phyloP scores from a whole-genome alignment of 2,329 filamentous ascomycete genomes.

The Pseudogymnoascus sp. region DNA sequence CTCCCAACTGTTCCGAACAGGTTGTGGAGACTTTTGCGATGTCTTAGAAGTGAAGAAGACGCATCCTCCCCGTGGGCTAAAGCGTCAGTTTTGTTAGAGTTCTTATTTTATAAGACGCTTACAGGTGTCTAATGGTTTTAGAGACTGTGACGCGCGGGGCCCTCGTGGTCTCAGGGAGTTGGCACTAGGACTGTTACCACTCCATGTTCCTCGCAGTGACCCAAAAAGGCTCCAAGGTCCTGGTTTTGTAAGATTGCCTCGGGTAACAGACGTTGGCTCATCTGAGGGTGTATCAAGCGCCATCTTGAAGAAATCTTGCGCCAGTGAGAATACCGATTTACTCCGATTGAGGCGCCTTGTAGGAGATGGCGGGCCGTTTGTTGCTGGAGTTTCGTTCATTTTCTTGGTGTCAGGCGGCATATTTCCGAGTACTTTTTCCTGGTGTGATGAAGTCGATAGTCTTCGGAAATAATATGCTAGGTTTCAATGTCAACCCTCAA shows the following conservation, averaged over 20 bases:
- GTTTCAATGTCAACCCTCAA: background rate
- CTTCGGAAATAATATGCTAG: background rate
- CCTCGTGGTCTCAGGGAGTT: background rate
- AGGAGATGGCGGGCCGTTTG: background rate
- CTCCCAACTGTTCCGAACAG: conserved; percentile 20
- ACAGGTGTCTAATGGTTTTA: background rate
- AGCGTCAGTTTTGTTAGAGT: background rate
- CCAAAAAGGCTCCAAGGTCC: conserved; percentile 2
- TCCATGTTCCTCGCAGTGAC: background rate
- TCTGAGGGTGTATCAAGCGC: background rate
- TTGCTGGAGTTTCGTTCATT: background rate
- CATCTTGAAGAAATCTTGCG: conserved; percentile 10
- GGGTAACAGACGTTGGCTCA: background rate
- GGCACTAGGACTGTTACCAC: background rate
- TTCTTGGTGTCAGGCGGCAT: background rate
- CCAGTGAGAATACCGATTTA: conserved; percentile 9
- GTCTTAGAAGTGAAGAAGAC: conserved; percentile 6
- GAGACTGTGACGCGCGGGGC: background rate
- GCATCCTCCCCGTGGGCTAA: background rate
- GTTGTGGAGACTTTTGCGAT: conserved; percentile 22
- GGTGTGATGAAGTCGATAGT: background rate
- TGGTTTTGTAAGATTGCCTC: background rate
- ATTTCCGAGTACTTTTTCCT: background rate
- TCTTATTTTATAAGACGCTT: background rate
- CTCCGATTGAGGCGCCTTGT: background rate